These are phyloP conservation scores for Fusarium nelsonii DNA, from an alignment of 2,329 filamentous ascomycete genomes.

Conservation along the genomic window DNA sequence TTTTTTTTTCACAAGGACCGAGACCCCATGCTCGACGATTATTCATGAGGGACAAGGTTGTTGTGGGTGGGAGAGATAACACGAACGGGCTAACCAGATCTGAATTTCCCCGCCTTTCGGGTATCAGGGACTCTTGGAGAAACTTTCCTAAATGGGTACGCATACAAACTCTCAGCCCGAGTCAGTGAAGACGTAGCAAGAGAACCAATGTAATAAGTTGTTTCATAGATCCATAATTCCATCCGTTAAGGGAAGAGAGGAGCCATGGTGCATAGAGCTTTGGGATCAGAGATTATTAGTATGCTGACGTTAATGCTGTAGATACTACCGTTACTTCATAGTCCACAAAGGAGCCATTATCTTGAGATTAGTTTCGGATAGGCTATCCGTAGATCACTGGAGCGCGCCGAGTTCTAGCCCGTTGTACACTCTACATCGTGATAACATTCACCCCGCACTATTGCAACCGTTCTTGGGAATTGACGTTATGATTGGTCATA, in stretches of 20 bases:
- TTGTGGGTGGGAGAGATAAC: slow-evolving; percentile 1
- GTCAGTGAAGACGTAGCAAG: no score
- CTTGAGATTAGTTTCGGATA: neutral
- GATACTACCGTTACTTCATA: no score
- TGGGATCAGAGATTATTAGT: no score
- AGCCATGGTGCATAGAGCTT: no score
- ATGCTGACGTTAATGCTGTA: no score
- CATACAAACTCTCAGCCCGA: neutral
- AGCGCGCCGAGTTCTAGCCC: neutral
- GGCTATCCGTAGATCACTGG: neutral
- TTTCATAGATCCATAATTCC: no score
- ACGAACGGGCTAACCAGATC: neutral
- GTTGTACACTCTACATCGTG: neutral
- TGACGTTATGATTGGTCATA: neutral
- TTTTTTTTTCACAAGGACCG: neutral
- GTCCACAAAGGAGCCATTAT: no score
- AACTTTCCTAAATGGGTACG: slow-evolving; percentile 18
- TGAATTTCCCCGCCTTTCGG: slow-evolving; percentile 23
- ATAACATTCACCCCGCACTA: slow-evolving; percentile 7
- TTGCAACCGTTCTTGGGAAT: neutral
- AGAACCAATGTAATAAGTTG: no score
- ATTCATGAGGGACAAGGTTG: neutral
- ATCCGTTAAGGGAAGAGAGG: no score
- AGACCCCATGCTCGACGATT: neutral
- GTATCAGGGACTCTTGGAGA: slow-evolving; percentile 18